phyloP scores from a whole-genome alignment of 2,329 filamentous ascomycete species.

The Epichloe amarillans region DNA sequence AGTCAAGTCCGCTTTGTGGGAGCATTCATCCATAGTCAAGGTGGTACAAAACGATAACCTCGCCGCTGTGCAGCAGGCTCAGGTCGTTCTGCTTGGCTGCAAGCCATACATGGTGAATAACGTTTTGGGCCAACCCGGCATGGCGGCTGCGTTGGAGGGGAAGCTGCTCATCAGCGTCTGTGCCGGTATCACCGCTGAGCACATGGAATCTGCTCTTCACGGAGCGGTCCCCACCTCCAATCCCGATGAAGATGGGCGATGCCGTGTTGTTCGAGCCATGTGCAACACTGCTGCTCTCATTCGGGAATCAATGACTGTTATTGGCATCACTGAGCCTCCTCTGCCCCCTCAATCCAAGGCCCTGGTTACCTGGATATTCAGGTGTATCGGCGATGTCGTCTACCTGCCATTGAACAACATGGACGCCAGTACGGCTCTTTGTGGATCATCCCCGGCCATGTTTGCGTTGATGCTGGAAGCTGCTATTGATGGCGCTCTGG shows the following conservation, averaged over 20 bases:
- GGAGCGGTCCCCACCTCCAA: constrained; percentile 35
- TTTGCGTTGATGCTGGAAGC: constrained; percentile 65
- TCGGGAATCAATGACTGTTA: constrained; percentile 70
- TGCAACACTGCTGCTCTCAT: constrained; percentile 74
- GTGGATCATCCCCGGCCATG: constrained; percentile 63
- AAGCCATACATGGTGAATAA: constrained; percentile 64
- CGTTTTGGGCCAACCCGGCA: constrained; percentile 53
- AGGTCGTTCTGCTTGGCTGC: constrained; percentile 67
- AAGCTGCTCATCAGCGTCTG: constrained; percentile 76
- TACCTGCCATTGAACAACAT: constrained; percentile 53
- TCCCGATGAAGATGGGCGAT: constrained; percentile 33
- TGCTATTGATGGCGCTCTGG: constrained; percentile 62
- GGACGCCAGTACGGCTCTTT: constrained; percentile 62
- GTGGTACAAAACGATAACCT: constrained; percentile 63
- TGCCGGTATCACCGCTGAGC: constrained; percentile 58
- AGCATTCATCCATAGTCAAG: constrained; percentile 48
- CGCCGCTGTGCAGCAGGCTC: constrained; percentile 48
- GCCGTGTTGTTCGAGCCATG: constrained; percentile 64
- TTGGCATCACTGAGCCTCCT: constrained; percentile 48
- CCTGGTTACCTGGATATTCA: constrained; percentile 67
- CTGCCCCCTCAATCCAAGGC: constrained; percentile 37
- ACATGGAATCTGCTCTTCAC: constrained; percentile 54
- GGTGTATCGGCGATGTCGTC: constrained; percentile 56
- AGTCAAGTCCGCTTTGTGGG: constrained; percentile 51
- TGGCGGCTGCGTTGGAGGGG: constrained; percentile 58